Conservation (phyloP, 179 eudicot genomes). For the Sideroxylon spinosum region DNA sequence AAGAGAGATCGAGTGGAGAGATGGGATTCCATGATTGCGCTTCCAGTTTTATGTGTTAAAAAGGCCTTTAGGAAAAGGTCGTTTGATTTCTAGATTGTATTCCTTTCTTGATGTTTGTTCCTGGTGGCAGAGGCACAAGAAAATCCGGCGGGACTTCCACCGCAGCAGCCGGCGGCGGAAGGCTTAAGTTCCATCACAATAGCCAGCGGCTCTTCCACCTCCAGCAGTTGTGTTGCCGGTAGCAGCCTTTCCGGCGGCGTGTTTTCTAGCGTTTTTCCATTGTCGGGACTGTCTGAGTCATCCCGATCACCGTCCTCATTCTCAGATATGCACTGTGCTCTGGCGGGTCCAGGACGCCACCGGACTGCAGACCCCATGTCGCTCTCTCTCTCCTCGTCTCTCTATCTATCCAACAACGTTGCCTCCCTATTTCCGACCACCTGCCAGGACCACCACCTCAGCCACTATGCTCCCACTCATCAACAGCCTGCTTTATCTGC, state of each 20-base stretch:
- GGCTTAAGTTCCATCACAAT: constrained; percentile 13
- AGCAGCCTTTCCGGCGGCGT: constrained; percentile 15
- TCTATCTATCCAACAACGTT: constrained; percentile 24
- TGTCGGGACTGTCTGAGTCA: constrained; percentile 21
- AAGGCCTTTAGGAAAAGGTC: constrained; percentile 22
- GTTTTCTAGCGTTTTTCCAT: constrained; percentile 28
- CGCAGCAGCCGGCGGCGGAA: constrained; percentile 18
- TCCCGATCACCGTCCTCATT: constrained; percentile 32
- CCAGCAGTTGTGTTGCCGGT: constrained; percentile 16
- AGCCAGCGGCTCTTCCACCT: constrained; percentile 25
- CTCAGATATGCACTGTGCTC: constrained; percentile 23
- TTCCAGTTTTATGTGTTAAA: constrained; percentile 2
- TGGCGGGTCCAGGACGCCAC: constrained; percentile 20
- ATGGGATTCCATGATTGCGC: no score
- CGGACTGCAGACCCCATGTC: constrained; percentile 35
- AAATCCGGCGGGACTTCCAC: constrained; percentile 19
- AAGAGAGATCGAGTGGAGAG: neutral
- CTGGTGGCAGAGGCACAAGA: constrained; percentile 30
- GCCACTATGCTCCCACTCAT: constrained; percentile 16
- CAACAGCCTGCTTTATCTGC: constrained; percentile 33
- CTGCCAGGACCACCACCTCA: neutral
- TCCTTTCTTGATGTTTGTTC: neutral
- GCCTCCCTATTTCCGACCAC: constrained; percentile 28
- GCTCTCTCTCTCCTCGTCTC: constrained; percentile 48
- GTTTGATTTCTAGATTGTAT: constrained; percentile 13